These are phyloP conservation scores for Colletotrichum somersetense DNA, from an alignment of 2,329 filamentous ascomycete genomes.

Conservation along the genomic window DNA sequence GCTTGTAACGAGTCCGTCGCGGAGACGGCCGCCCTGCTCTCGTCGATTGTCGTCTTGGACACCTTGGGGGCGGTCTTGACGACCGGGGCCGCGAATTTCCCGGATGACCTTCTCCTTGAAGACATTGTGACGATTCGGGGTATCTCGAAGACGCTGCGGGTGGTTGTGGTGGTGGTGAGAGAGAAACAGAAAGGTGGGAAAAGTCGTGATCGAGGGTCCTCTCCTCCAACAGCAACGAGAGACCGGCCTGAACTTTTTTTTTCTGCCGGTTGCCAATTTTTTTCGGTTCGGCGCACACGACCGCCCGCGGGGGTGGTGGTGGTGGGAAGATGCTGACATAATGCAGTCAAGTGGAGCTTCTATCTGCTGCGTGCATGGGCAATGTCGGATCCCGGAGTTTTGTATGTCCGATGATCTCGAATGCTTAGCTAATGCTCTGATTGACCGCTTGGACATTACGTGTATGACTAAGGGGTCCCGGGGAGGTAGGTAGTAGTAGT, in stretches of 20 bases:
- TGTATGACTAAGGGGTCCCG: neutral
- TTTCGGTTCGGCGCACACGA: conserved; percentile 28
- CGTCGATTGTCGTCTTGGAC: conserved; percentile 66
- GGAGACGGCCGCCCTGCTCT: conserved; percentile 68
- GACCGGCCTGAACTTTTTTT: conserved; percentile 41
- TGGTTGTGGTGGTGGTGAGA: neutral
- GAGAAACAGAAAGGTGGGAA: conserved; percentile 16
- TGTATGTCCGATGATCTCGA: accelerated
- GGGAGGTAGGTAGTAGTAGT: too few species aligned
- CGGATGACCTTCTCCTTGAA: conserved; percentile 71
- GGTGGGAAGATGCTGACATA: conserved; percentile 31
- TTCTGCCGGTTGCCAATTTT: conserved; percentile 41
- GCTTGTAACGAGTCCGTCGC: conserved; percentile 55
- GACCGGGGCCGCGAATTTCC: conserved; percentile 68
- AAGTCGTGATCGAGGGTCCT: conserved; percentile 22
- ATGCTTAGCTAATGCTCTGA: neutral
- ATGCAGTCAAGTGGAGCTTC: neutral
- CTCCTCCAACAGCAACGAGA: conserved; percentile 22
- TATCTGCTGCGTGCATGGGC: too few species aligned
- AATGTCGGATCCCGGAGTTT: neutral
- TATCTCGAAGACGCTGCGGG: conserved; percentile 14
- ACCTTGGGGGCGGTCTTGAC: conserved; percentile 67
- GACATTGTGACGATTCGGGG: conserved; percentile 59
- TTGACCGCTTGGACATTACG: neutral
- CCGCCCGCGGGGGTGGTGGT: conserved; percentile 29